A percentile compares a stretch with the other conserved stretches of the same genome.
phyloP scores from a whole-genome alignment of 2,329 filamentous ascomycete species.

The Cytospora schulzeri region DNA sequence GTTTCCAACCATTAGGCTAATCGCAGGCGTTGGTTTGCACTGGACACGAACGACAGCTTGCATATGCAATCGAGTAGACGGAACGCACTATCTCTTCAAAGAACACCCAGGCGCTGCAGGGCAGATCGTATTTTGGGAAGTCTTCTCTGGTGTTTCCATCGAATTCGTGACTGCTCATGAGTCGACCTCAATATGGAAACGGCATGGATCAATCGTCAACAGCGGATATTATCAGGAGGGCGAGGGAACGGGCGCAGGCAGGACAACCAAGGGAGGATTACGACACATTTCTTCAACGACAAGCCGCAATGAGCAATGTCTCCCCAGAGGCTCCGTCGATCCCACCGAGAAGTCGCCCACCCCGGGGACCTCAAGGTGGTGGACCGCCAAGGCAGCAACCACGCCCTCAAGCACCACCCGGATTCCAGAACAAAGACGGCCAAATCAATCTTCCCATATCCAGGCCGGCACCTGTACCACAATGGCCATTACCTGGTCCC shows the following conservation, averaged over 20 bases:
- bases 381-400: constrained; percentile 34
- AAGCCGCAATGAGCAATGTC: constrained; percentile 33
- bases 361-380: constrained; percentile 29
- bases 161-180: constrained; percentile 49
- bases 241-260: constrained; percentile 55
- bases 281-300: constrained; percentile 32
- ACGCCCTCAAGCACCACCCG: constrained; percentile 39
- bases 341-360: constrained; percentile 35
- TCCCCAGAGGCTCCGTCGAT: constrained; percentile 32
- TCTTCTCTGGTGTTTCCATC: constrained; percentile 28
- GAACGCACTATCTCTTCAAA: constrained; percentile 19
- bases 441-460: constrained; percentile 52
- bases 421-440: constrained; percentile 42
- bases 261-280: constrained; percentile 40
- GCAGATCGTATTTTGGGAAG: constrained; percentile 24
- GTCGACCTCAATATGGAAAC: constrained; percentile 56
- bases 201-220: constrained; percentile 50
- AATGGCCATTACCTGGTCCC: constrained; percentile 55
- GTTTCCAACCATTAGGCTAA: constrained; percentile 3
- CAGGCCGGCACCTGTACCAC: constrained; percentile 53
- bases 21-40: constrained; percentile 19
- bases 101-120: constrained; percentile 12
- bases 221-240: constrained; percentile 56
- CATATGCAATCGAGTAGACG: constrained; percentile 32
- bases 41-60: constrained; percentile 19